phyloP scores from a whole-genome alignment of 1,284 basidiomycete species.

The Sporisorium scitamineum region DNA sequence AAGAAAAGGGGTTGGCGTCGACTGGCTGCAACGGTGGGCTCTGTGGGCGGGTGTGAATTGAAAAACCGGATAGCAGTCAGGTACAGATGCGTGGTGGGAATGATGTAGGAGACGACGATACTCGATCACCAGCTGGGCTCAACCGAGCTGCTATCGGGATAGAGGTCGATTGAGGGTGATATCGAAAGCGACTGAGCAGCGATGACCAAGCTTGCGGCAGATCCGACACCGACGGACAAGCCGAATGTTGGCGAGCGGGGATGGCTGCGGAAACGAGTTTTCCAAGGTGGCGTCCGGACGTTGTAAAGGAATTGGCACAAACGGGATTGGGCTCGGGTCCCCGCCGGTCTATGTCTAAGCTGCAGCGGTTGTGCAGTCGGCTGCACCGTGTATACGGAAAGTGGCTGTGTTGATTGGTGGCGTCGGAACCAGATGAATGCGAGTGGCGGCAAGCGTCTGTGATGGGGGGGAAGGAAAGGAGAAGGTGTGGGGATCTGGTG shows the following conservation, averaged over 20 bases:
- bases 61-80: neutral
- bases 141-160: slow-evolving; percentile 3
- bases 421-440: slow-evolving; percentile 9
- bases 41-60: neutral
- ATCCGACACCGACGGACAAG: slow-evolving; percentile 7
- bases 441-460: slow-evolving; percentile 1
- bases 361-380: too few species aligned
- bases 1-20: neutral
- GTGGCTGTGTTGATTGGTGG: slow-evolving; percentile 21
- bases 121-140: neutral
- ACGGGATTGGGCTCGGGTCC: neutral
- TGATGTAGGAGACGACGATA: neutral
- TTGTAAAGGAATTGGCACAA: neutral
- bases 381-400: neutral
- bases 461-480: slow-evolving; percentile 4
- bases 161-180: neutral
- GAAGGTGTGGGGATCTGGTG: slow-evolving; percentile 1
- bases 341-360: neutral
- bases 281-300: slow-evolving; percentile 6
- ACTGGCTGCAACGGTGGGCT: slow-evolving; percentile 6
- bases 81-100: slow-evolving; percentile 1
- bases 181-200: neutral
- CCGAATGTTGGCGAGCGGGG: neutral
- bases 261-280: neutral
- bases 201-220: neutral